phyloP scores from a whole-genome alignment of 768 basidiomycete genomes.

The Tulasnella calospora region DNA sequence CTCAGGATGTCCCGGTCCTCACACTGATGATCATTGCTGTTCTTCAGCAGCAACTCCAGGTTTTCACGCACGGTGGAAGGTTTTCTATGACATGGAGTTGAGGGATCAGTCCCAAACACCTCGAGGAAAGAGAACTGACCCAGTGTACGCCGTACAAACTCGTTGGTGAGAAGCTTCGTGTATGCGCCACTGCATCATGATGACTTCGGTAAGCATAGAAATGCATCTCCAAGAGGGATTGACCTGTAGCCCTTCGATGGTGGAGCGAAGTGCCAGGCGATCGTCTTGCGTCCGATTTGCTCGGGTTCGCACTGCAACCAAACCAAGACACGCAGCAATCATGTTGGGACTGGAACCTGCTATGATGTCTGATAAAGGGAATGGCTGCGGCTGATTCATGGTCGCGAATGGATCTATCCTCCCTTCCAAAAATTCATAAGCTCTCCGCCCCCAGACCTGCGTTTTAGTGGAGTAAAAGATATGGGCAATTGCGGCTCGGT shows the following conservation, averaged over 20 bases:
- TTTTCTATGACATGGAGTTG: not conserved
- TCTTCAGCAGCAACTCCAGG: not conserved
- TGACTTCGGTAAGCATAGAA: not conserved
- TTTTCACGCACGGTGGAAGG: not conserved
- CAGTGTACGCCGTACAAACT: not conserved
- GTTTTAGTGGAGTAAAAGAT: not conserved
- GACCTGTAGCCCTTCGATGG: not conserved
- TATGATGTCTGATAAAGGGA: not conserved
- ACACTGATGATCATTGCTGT: not conserved
- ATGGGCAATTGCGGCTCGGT: not conserved
- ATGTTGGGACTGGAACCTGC: not conserved
- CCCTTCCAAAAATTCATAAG: not conserved
- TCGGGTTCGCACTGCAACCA: too few species aligned
- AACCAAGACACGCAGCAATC: not conserved
- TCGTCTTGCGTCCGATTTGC: not conserved
- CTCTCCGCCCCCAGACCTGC: not conserved
- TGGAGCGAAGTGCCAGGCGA: not conserved
- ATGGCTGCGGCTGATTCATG: not conserved
- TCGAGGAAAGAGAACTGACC: not conserved
- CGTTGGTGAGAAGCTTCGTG: not conserved
- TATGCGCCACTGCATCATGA: not conserved
- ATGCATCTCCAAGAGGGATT: not conserved
- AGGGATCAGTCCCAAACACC: not conserved
- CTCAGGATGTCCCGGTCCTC: not conserved
- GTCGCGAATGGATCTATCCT: too few species aligned